Conservation (phyloP, 352 stramenopile genomes). For the Globisporangium alternatum region DNA sequence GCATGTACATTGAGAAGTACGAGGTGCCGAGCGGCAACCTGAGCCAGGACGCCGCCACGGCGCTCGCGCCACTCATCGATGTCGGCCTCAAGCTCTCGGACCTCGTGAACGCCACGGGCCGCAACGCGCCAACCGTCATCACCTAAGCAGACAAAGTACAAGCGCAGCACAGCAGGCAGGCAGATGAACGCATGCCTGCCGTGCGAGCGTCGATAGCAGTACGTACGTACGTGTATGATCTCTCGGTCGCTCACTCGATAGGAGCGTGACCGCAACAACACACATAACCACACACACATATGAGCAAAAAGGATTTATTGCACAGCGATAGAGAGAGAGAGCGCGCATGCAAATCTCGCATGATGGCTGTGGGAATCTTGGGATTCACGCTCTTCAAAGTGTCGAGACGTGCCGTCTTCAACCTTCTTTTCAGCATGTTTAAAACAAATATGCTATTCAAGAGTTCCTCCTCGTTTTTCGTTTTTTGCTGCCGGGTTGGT, state of each 20-base stretch:
- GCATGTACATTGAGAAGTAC: slow-evolving; percentile 99
- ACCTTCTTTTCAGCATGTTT: no score
- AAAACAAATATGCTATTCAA: no score
- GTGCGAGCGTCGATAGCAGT: neutral
- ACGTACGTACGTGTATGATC: neutral
- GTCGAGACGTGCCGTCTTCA: no score
- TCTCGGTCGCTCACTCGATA: neutral
- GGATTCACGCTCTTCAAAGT: no score
- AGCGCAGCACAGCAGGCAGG: neutral
- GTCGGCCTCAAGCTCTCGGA: slow-evolving; percentile 92
- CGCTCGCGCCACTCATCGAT: slow-evolving; percentile 89
- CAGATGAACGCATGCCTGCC: neutral
- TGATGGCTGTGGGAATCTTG: no score
- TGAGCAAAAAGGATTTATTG: neutral
- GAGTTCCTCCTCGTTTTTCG: neutral
- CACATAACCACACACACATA: neutral
- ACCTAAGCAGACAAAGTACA: slow-evolving; percentile 80
- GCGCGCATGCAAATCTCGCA: no score
- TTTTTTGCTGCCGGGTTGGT: neutral
- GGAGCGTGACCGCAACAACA: neutral
- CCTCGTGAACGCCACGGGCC: slow-evolving; percentile 91
- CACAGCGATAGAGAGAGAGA: neutral
- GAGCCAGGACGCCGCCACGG: slow-evolving; percentile 64
- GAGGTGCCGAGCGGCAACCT: slow-evolving; percentile 88
- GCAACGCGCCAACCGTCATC: slow-evolving; percentile 95